phyloP scores from a whole-genome alignment of 129 eudicot genomes.

The Escallonia rubra region DNA sequence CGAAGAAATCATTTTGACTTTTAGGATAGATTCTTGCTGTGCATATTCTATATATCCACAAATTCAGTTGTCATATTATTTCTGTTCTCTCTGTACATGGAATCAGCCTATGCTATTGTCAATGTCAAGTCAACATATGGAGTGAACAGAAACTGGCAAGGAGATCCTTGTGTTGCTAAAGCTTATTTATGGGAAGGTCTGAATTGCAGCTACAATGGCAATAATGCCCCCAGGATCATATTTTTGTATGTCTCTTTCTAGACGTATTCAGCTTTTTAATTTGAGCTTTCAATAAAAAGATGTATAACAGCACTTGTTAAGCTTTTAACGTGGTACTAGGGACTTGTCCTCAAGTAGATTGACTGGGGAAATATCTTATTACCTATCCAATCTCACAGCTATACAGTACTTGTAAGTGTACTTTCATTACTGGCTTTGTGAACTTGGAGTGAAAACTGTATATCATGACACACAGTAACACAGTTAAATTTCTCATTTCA shows the following conservation, averaged over 20 bases:
- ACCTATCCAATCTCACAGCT: slow-evolving; percentile 42
- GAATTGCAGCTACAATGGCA: not conserved
- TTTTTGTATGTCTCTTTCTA: not conserved
- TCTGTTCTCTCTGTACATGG: too few relatives aligned
- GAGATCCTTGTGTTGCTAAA: not conserved
- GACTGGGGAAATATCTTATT: slow-evolving; percentile 29
- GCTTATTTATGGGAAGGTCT: not conserved
- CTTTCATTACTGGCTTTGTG: not conserved
- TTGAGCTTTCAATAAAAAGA: too few relatives aligned
- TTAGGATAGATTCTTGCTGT: too few relatives aligned
- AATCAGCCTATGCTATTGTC: not conserved
- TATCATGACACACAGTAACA: too few relatives aligned
- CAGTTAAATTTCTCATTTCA: slow-evolving; percentile 11
- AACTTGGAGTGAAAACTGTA: too few relatives aligned
- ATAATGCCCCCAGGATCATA: not conserved
- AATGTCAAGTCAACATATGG: not conserved
- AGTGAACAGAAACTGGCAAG: not conserved
- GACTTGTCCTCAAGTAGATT: slow-evolving; percentile 45
- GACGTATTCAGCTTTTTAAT: too few relatives aligned
- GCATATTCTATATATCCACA: too few relatives aligned
- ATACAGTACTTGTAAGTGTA: slow-evolving; percentile 43
- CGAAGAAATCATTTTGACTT: too few relatives aligned
- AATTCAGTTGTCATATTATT: too few relatives aligned
- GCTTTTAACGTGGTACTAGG: slow-evolving; percentile 16
- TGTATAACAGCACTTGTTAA: too few relatives aligned